Conservation (phyloP, 208 protist species). For the Leishmania gerbilli region DNA sequence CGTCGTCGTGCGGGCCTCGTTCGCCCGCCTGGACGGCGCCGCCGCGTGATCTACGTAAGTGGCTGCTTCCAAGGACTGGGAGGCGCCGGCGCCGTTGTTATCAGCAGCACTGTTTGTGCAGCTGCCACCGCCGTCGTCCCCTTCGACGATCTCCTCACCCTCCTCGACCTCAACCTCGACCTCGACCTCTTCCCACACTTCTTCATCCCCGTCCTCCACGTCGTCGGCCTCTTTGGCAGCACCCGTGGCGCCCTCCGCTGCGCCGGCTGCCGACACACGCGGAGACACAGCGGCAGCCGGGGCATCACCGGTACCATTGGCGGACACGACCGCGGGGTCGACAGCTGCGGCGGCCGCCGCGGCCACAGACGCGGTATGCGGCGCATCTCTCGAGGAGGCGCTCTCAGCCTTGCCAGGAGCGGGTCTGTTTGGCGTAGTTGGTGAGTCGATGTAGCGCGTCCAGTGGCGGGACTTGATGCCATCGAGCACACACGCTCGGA, state of each 20-base stretch:
- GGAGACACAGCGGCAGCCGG: neutral
- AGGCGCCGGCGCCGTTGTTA: neutral
- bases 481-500: constrained; percentile 33
- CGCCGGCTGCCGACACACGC: too few relatives aligned
- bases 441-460: constrained; percentile 16
- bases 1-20: neutral
- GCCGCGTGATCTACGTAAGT: neutral
- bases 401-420: neutral
- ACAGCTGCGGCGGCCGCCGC: neutral
- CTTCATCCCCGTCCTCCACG: neutral
- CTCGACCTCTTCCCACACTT: constrained; percentile 20
- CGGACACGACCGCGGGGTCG: neutral
- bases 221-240: neutral
- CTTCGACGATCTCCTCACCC: constrained; percentile 4
- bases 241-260: neutral
- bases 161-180: constrained; percentile 4
- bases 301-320: neutral
- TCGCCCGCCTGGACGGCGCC: neutral
- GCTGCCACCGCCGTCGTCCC: neutral
- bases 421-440: neutral
- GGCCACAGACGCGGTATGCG: neutral
- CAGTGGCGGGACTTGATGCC: constrained; percentile 26
- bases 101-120: neutral
- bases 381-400: neutral
- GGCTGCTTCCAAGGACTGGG: neutral